Base-by-base conservation (phyloP, 1,284 basidiomycete genomes). In the Cutaneotrichosporon spelunceum region DNA sequence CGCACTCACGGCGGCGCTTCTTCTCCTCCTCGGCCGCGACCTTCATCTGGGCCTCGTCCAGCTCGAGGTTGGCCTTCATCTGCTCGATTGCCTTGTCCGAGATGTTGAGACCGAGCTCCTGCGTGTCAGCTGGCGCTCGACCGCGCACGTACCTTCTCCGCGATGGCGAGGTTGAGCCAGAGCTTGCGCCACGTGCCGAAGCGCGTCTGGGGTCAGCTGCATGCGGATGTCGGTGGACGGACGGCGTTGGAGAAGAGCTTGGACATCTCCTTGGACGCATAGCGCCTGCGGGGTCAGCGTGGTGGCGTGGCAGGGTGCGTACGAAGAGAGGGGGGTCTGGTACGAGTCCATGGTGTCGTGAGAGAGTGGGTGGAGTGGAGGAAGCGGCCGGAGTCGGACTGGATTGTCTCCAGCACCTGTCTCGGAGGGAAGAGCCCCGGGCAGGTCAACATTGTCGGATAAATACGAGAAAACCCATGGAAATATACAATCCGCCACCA, bases 201-300 rank as follows among this genome's bases (percentile, higher is more conserved):
- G 26, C 96, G 90, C 68, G 90, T 95, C 93, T 96, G 59, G 16
- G 14, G 54, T 53, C 49, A 64, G 59, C 27, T 13, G 16, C 21
- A 16, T 42, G 30, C 14, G 29, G 61, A 34, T 26, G 29, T 39
- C 16, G 26, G 55, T 50, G 56, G 21, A 68, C 79, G 60, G 71
- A 94, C 93, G 57, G 87, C 87, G 60, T 89, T 86, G 47, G 94
- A 98, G 82, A 98, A 99, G 60, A 99, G 85, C 80, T 91, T 85
- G 14, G 93, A 88, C 95, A 98, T 98, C 81, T 98, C 95, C 78
- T 95, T 95, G 83, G 91, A 94, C 24, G 96, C 96, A 90, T 99
- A 99, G 60, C 95, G 93, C 75, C 93, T 96, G 70, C 3, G 42
- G 9, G 27, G 47, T 57, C 54, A 45, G 55, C 50, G 21, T 19